Percentiles rank a stretch among this genome's conserved stretches.
Conservation (phyloP, 495 filamentous ascomycete species). For the Hyphodiscus hymeniophilus region DNA sequence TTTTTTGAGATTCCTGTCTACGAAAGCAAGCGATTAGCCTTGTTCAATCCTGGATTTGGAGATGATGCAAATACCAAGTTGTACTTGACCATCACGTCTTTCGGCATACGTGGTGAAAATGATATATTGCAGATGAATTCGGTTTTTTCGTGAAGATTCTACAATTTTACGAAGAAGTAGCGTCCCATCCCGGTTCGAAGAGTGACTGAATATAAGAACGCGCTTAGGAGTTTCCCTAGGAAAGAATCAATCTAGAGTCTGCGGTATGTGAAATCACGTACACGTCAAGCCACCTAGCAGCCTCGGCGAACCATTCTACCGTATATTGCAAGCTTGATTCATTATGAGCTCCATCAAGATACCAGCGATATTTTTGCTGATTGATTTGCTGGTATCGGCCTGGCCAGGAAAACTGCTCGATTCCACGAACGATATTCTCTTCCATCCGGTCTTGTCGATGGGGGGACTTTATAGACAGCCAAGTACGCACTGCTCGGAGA, state of each 20-base stretch:
- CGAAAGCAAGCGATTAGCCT: neutral
- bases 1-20: conserved; percentile 5
- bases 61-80: conserved; percentile 15
- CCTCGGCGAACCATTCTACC: conserved; percentile 34
- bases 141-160: conserved; percentile 1
- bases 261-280: neutral
- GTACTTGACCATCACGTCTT: conserved; percentile 21
- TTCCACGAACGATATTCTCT: conserved; percentile 26
- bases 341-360: conserved; percentile 43
- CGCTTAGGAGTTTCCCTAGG: conserved; percentile 18
- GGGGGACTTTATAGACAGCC: conserved; percentile 24
- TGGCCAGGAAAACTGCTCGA: conserved; percentile 33
- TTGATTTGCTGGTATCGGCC: conserved; percentile 37
- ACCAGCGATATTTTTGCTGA: conserved; percentile 29
- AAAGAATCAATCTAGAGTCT: conserved; percentile 3
- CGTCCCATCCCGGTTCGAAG: conserved; percentile 12
- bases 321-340: conserved; percentile 33
- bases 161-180: conserved; percentile 1
- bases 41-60: neutral
- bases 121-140: conserved; percentile 6
- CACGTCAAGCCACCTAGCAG: conserved; percentile 10
- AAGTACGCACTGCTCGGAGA: conserved; percentile 60
- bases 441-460: conserved; percentile 6
- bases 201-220: conserved; percentile 11
- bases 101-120: conserved; percentile 27